Conservation (phyloP, 805 yeast genomes). For the Sporopachydermia lactativora region DNA sequence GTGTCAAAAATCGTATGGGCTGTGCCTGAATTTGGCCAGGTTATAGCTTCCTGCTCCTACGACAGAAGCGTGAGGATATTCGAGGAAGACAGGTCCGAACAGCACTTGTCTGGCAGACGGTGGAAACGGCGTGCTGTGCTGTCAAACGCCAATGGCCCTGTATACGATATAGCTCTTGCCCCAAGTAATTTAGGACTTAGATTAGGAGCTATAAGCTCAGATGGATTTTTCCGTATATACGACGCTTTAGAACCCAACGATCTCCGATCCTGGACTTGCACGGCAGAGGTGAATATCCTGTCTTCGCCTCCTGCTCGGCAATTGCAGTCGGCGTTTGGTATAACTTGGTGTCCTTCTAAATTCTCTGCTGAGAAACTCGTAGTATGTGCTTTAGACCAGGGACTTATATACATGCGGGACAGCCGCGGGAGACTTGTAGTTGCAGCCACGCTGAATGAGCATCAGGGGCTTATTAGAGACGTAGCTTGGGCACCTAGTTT, state of each 20-base stretch:
- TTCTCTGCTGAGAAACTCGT: conserved; percentile 70
- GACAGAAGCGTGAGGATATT: conserved; percentile 83
- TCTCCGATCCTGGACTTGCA: conserved; percentile 64
- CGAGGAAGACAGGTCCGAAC: conserved; percentile 79
- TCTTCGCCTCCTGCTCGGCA: conserved; percentile 63
- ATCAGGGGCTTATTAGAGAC: conserved; percentile 72
- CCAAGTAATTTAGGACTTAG: conserved; percentile 73
- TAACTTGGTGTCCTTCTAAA: conserved; percentile 86
- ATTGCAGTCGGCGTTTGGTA: conserved; percentile 71
- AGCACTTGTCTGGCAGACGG: conserved; percentile 63
- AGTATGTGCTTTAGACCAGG: conserved; percentile 79
- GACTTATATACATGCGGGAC: conserved; percentile 53
- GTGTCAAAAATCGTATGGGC: conserved; percentile 84
- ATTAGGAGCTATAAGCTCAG: conserved; percentile 79
- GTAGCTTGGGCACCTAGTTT: conserved; percentile 95
- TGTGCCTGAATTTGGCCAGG: conserved; percentile 82
- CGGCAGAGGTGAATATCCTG: conserved; percentile 55
- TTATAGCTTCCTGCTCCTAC: conserved; percentile 77
- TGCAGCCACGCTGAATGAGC: conserved; percentile 65
- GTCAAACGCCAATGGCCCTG: conserved; percentile 79
- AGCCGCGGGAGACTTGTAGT: conserved; percentile 36
- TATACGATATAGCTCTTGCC: conserved; percentile 82
- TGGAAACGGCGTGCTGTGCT: conserved; percentile 69
- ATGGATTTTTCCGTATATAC: conserved; percentile 73
- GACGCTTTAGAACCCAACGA: conserved; percentile 88